These are phyloP conservation scores for Sphaerobolus stellatus DNA, from an alignment of 1,284 basidiomycete species.

Conservation along the genomic window DNA sequence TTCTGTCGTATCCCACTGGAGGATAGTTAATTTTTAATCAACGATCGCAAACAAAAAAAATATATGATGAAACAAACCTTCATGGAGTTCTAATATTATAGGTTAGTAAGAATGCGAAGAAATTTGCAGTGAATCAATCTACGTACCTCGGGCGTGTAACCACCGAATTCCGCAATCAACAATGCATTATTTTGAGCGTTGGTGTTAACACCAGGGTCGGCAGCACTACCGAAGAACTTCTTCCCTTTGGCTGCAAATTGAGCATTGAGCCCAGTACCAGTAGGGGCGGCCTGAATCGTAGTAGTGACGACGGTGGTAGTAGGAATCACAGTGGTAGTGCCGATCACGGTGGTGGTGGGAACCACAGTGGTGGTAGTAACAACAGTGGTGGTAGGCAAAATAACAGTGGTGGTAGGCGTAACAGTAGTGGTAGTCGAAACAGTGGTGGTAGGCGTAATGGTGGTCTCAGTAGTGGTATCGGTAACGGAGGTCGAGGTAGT, in stretches of 20 bases:
- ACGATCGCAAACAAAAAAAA: not conserved
- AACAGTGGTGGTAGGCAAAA: no score
- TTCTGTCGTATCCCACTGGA: conserved; percentile 18
- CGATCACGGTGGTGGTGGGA: no score
- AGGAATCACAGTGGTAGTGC: no score
- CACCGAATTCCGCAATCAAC: conserved; percentile 36
- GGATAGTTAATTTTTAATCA: not conserved
- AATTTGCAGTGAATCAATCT: conserved; percentile 5
- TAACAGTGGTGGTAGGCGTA: no score
- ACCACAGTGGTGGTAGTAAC: no score
- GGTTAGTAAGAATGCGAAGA: no score
- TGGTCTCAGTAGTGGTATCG: no score
- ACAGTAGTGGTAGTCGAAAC: no score
- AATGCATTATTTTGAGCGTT: conserved; percentile 33
- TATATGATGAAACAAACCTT: conserved; percentile 21
- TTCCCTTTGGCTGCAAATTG: conserved; percentile 32
- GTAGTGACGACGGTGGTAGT: conserved; percentile 6
- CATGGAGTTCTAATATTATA: conserved; percentile 28
- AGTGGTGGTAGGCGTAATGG: no score
- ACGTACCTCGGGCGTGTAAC: conserved; percentile 33
- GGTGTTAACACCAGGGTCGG: conserved; percentile 31
- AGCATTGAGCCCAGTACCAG: conserved; percentile 24
- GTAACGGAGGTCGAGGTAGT: no score
- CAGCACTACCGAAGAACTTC: conserved; percentile 34
- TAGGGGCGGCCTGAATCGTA: conserved; percentile 9